Conservation (phyloP, 371 early-diverging fungal species). For the Batkoa obscura region DNA sequence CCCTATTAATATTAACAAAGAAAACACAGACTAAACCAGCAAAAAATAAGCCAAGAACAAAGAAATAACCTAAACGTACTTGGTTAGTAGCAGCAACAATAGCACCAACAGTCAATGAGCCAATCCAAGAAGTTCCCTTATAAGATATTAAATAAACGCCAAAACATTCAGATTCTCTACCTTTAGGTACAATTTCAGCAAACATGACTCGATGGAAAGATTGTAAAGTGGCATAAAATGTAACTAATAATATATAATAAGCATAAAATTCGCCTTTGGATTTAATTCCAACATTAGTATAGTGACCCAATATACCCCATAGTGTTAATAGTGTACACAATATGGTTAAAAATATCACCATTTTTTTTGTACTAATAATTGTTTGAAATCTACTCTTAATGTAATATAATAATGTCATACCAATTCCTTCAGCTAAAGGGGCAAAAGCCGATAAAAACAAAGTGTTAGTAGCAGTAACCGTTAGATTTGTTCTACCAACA, state of each 20-base stretch:
- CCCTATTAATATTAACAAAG: neutral
- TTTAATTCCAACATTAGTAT: conserved; percentile 8
- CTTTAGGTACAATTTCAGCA: conserved; percentile 28
- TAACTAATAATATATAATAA: neutral
- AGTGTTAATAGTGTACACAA: conserved; percentile 16
- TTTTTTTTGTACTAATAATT: conserved; percentile 1
- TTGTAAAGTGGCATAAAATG: neutral
- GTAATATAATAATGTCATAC: conserved; percentile 5
- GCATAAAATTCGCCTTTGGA: neutral
- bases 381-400: too few species aligned
- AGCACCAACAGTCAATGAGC: conserved; percentile 32
- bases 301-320: conserved; percentile 4
- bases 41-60: neutral
- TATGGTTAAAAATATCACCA: conserved; percentile 11
- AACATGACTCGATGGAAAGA: conserved; percentile 13
- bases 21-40: neutral
- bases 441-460: conserved; percentile 19
- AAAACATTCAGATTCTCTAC: conserved; percentile 30
- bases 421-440: conserved; percentile 23
- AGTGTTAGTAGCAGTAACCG: conserved; percentile 6
- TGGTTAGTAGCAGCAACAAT: conserved; percentile 11
- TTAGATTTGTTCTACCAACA: conserved; percentile 8
- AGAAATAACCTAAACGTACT: neutral
- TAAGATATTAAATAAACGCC: conserved; percentile 32
- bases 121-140: conserved; percentile 38